Evolutionary conservation across 352 stramenopile species (phyloP), one percentile per base, ranked within the genome.

Genomic region (Globisporangium ultimum): DNA sequence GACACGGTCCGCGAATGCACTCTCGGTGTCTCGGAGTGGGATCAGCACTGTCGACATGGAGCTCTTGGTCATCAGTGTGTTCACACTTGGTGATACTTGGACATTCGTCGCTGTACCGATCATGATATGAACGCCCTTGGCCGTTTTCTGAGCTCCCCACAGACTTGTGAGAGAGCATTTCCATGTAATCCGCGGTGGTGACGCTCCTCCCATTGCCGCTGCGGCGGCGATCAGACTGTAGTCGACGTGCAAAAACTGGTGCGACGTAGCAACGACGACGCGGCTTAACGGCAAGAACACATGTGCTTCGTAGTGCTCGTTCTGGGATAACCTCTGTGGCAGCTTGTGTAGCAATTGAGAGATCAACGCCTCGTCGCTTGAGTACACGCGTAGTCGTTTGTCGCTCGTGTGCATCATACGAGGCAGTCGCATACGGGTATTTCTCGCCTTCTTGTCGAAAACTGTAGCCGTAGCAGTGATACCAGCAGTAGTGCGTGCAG

Each of bases 391-490:
- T 34, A 96, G 57, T 2, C 85, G 76, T 54, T 89, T 88, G 62
- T 95, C 84, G 14, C 76, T 76, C 1, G 83, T 89, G 42, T 88
- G 67, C 51, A 95, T 78, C 36, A 94, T 82, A 14, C 89, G 81
- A 40, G 89, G 89, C 24, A 96, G 32, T 15, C 89, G 76, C 66
- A 80, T 63, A 9, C 89, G 61, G 32, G 77, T 73, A 48, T 87
- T 73, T 2, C 83, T 74, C 2, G 81, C 74, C 40, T 88, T 91
- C 51, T 83, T 84, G 64, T 95, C 87, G 49, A 96, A 81, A 2
- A 91, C 74, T 1, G 86, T 91, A 3, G 89, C 84, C 1, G 87
- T 95, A 13, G 86, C 87, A 12, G 84, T 93, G 64, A 95, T 95
- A 0, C 86, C 87, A 13, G 85, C 87, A 8, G 88, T 87, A 3